Evolutionary conservation across 2,329 filamentous ascomycete species (phyloP).

Genomic region (Aspergillus felis): DNA sequence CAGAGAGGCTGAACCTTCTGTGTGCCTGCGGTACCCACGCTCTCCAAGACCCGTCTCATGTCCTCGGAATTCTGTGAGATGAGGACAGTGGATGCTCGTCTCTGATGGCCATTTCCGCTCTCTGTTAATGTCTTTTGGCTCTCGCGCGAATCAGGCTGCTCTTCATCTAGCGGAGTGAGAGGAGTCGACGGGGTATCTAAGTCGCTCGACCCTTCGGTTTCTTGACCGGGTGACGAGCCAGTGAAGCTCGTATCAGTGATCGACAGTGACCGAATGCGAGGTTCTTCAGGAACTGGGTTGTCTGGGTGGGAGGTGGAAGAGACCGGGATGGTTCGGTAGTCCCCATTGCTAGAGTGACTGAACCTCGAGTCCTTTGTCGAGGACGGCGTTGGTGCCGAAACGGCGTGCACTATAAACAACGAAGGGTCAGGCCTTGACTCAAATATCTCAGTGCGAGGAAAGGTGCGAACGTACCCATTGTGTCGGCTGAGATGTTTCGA

Average conservation of each 20-base stretch:
- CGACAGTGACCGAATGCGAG: conserved; percentile 35
- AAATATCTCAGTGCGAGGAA: neutral
- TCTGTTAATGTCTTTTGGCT: conserved; percentile 14
- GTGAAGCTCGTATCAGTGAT: conserved; percentile 31
- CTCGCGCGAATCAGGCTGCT: conserved; percentile 33
- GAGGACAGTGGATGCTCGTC: conserved; percentile 46
- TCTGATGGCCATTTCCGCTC: conserved; percentile 24
- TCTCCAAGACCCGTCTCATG: conserved; percentile 55
- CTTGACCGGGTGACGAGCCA: conserved; percentile 25
- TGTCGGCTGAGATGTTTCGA: neutral
- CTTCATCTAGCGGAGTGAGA: conserved; percentile 39
- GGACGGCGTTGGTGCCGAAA: conserved; percentile 22
- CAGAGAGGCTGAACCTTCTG: conserved; percentile 61
- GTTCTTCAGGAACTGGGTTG: conserved; percentile 48
- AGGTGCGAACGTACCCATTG: conserved; percentile 18
- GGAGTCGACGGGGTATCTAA: conserved; percentile 40
- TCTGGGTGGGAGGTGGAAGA: conserved; percentile 44
- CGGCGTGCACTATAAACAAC: conserved; percentile 28
- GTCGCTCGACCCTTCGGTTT: conserved; percentile 34
- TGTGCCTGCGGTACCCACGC: conserved; percentile 50
- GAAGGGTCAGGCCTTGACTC: neutral
- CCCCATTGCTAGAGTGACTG: conserved; percentile 19
- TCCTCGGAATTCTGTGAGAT: conserved; percentile 58
- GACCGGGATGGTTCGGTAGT: conserved; percentile 29
- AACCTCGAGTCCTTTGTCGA: conserved; percentile 21